Conservation (phyloP, 2,329 filamentous ascomycete genomes). For the Pyrenochaeta sp. region DNA sequence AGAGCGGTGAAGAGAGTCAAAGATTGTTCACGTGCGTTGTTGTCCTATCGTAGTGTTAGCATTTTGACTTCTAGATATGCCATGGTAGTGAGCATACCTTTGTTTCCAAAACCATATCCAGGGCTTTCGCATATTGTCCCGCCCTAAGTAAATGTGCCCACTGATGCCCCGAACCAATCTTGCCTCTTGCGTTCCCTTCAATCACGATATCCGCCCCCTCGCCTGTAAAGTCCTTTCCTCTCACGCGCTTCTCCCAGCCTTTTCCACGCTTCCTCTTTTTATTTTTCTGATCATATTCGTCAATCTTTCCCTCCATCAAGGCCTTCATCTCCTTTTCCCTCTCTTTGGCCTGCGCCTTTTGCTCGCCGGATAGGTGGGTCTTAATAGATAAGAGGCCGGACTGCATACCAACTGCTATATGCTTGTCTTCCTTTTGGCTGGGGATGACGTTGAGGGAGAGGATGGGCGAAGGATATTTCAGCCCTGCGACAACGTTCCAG, state of each 20-base stretch:
- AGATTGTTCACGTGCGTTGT: constrained; percentile 51
- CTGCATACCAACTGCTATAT: constrained; percentile 93
- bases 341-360: constrained; percentile 78
- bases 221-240: constrained; percentile 81
- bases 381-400: constrained; percentile 90
- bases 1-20: constrained; percentile 85
- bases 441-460: constrained; percentile 82
- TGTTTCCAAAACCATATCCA: constrained; percentile 76
- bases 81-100: constrained; percentile 34
- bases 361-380: constrained; percentile 84
- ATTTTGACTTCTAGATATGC: neutral
- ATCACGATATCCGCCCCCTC: constrained; percentile 90
- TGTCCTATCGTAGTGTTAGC: constrained; percentile 25
- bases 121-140: constrained; percentile 76
- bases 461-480: constrained; percentile 92
- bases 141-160: constrained; percentile 88
- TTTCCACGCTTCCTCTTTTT: constrained; percentile 69
- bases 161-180: constrained; percentile 69
- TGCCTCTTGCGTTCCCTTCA: constrained; percentile 73
- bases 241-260: constrained; percentile 68
- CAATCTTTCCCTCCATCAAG: constrained; percentile 78
- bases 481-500: constrained; percentile 96
- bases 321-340: constrained; percentile 86
- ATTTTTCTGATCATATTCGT: constrained; percentile 73
- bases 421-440: constrained; percentile 79